Evolutionary conservation across 345 rosid species (phyloP).

Genomic region (Cardiospermum halicacabum): DNA sequence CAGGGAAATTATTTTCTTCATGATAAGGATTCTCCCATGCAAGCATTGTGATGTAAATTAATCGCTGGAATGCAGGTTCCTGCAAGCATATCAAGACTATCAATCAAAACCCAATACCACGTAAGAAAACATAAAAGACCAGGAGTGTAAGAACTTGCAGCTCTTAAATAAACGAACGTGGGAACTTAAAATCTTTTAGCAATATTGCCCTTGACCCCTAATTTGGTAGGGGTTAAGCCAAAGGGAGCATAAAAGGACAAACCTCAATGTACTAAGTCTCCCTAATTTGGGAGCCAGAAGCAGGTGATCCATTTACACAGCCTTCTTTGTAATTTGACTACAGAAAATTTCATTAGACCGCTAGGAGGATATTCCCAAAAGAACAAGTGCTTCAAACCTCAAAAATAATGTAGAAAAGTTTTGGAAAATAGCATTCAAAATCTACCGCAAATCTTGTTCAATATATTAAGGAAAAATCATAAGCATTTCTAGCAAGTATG

Average conservation of each 20-base stretch:
- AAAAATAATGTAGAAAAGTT: not conserved
- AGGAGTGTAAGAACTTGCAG: not conserved
- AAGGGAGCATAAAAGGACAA: too few species aligned
- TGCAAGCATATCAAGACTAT: constrained; percentile 22
- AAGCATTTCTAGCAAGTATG: not conserved
- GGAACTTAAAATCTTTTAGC: not conserved
- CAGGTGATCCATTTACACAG: too few species aligned
- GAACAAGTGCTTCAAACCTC: not conserved
- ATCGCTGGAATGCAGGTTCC: constrained; percentile 92
- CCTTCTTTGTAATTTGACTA: too few species aligned
- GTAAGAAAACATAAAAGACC: not conserved
- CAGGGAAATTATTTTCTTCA: constrained; percentile 30
- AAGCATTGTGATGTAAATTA: constrained; percentile 90
- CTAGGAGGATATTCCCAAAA: not conserved
- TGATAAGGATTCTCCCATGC: constrained; percentile 85
- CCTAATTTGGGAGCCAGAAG: too few species aligned
- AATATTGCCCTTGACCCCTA: not conserved
- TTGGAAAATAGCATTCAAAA: not conserved
- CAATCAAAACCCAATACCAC: not conserved
- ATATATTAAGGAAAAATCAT: not conserved
- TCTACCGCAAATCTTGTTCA: not conserved
- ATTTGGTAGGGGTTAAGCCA: not conserved
- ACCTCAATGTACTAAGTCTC: too few species aligned
- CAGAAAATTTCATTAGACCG: too few species aligned
- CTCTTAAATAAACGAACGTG: not conserved